Base-by-base conservation (phyloP, 306 rosid species). In the Boehmeria nivea region DNA sequence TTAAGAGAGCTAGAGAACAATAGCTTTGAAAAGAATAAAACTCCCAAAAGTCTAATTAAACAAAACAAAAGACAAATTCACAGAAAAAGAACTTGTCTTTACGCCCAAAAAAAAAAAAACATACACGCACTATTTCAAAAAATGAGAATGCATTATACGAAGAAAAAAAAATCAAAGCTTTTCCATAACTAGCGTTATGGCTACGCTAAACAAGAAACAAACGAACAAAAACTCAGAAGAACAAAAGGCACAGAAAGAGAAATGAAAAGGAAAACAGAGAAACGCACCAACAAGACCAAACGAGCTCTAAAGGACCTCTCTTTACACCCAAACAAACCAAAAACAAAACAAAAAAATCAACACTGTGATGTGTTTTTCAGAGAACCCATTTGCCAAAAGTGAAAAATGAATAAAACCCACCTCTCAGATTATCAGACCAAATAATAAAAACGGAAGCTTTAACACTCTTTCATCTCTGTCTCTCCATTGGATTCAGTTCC, bases 301-400 rank as follows among this genome's bases (percentile, higher is more conserved):
- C 36, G 36, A 31, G 36, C 36, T 31, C 36, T 31, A n/a, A n/a
- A n/a, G n/a, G n/a, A 5, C 38, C 11, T 39, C 52, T 60, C 38
- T 48, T 17, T 17, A 62, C 75, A 66, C 59, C 43, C 20, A 53
- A 65, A 33, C 64, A 80, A 76, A 69, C 81, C n/a, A n/a, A n/a
- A n/a, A n/a, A n/a, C n/a, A n/a, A n/a, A n/a, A n/a, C n/a, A n/a
- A n/a, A n/a, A n/a, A n/a, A n/a, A n/a, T n/a, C n/a, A n/a, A 70
- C 24, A 48, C 12, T 5, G 5, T 33, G 45, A 5, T 2, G 45
- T 11, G 45, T 4, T 60, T 65, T 78, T 31, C 12, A 16, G 34
- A 54, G 63, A 69, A 75, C 65, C 81, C 76, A 76, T 59, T 52
- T 57, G 52, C 55, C 52, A 57, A 61, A 3, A 6, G 56, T 40